Percentiles rank a stretch among this genome's conserved stretches.
phyloP scores from a whole-genome alignment of 1,139 yeast genomes.

The Candida sanyaensis region DNA sequence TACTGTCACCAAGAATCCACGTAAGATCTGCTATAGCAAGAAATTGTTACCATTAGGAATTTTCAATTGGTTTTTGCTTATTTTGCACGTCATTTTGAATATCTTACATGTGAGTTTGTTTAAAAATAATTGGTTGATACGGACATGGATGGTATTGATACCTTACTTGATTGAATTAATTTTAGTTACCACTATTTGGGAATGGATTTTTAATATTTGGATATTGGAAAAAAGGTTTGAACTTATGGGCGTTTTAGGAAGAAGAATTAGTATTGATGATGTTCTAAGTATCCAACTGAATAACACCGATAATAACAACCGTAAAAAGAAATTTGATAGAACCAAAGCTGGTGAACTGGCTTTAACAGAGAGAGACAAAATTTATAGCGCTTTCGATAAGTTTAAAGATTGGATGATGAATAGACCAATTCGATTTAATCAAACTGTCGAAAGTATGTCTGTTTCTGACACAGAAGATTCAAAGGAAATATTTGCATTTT shows the following conservation, averaged over 20 bases:
- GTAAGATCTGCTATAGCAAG: constrained; percentile 34
- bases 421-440: not conserved
- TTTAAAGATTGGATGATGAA: constrained; percentile 4
- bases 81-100: constrained; percentile 28
- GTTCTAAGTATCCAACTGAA: constrained; percentile 18
- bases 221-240: constrained; percentile 44
- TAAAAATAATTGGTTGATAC: constrained; percentile 29
- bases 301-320: not conserved
- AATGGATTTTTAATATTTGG: constrained; percentile 50
- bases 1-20: constrained; percentile 27
- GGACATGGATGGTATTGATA: constrained; percentile 42
- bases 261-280: constrained; percentile 44
- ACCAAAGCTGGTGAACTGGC: constrained; percentile 1
- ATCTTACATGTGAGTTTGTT: constrained; percentile 30
- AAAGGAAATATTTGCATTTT: constrained; percentile 9
- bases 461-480: constrained; percentile 8
- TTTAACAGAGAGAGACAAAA: not conserved
- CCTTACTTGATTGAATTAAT: constrained; percentile 41
- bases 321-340: constrained; percentile 6
- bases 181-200: constrained; percentile 48
- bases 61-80: constrained; percentile 37
- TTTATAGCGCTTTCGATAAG: not conserved
- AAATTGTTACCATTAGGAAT: constrained; percentile 43
- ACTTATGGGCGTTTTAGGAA: constrained; percentile 49
- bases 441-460: constrained; percentile 1